Evolutionary conservation across 371 early-diverging fungal species (phyloP).

Genomic region (Rhizomucor miehei): DNA sequence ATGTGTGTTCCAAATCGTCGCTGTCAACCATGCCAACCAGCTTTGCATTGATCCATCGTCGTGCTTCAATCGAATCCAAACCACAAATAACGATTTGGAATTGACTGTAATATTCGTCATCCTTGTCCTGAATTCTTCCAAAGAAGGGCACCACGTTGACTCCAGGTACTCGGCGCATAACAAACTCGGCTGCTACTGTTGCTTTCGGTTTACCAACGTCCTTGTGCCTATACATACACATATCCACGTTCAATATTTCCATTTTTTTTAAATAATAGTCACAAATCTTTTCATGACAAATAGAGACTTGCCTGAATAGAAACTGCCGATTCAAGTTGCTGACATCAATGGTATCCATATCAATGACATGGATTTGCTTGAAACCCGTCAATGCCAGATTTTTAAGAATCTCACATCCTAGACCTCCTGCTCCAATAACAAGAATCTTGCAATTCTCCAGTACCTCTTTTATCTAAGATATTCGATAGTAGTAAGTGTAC

Average conservation of each 20-base stretch:
- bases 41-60: conserved; percentile 96
- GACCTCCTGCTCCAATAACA: conserved; percentile 95
- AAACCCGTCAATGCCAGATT: conserved; percentile 91
- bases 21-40: conserved; percentile 73
- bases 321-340: conserved; percentile 99
- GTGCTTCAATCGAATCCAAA: conserved; percentile 92
- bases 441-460: conserved; percentile 53
- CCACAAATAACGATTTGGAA: conserved; percentile 92
- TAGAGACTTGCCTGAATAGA: conserved; percentile 80
- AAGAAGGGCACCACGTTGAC: conserved; percentile 82
- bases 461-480: conserved; percentile 24
- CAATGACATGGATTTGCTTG: conserved; percentile 84
- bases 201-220: conserved; percentile 87
- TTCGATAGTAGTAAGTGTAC: neutral
- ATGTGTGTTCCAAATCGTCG: conserved; percentile 55
- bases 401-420: conserved; percentile 99
- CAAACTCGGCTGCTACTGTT: conserved; percentile 85
- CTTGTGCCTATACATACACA: conserved; percentile 36
- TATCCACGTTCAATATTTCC: neutral
- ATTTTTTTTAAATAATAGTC: no score
- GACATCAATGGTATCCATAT: conserved; percentile 98
- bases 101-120: conserved; percentile 85
- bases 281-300: no score
- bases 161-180: conserved; percentile 80
- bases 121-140: conserved; percentile 93